Conservation (phyloP, 495 filamentous ascomycete species). For the Cercophora samala region DNA sequence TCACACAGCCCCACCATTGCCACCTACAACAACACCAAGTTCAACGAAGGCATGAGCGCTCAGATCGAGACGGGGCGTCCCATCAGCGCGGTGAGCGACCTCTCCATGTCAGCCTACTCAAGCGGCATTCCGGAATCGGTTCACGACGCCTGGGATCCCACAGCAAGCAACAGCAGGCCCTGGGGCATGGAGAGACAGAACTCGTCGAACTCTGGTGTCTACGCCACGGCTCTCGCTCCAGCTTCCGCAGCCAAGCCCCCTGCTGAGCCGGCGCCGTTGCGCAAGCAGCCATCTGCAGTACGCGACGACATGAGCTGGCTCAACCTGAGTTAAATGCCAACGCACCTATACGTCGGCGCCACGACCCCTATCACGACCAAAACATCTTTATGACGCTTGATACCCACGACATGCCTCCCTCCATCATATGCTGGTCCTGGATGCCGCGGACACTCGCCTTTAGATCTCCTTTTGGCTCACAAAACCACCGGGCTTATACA, state of each 20-base stretch:
- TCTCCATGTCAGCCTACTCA: slow-evolving; percentile 53
- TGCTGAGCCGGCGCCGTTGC: slow-evolving; percentile 32
- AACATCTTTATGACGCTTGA: background rate
- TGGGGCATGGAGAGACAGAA: slow-evolving; percentile 45
- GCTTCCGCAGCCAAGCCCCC: slow-evolving; percentile 29
- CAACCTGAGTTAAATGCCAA: slow-evolving; percentile 50
- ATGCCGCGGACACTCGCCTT: background rate
- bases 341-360: background rate
- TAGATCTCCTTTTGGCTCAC: slow-evolving; percentile 1
- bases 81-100: slow-evolving; percentile 47
- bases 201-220: slow-evolving; percentile 56
- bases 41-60: slow-evolving; percentile 58
- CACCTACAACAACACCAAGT: slow-evolving; percentile 40
- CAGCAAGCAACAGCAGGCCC: slow-evolving; percentile 35
- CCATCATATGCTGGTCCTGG: background rate
- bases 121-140: slow-evolving; percentile 55
- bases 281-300: slow-evolving; percentile 15
- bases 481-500: background rate
- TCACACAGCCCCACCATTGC: slow-evolving; percentile 68
- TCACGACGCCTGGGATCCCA: slow-evolving; percentile 51
- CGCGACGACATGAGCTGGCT: slow-evolving; percentile 72
- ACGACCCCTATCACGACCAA: background rate
- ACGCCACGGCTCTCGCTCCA: slow-evolving; percentile 40
- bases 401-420: background rate
- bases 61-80: slow-evolving; percentile 56